phyloP scores from a whole-genome alignment of 768 basidiomycete genomes.

The Leccinum arenicola region DNA sequence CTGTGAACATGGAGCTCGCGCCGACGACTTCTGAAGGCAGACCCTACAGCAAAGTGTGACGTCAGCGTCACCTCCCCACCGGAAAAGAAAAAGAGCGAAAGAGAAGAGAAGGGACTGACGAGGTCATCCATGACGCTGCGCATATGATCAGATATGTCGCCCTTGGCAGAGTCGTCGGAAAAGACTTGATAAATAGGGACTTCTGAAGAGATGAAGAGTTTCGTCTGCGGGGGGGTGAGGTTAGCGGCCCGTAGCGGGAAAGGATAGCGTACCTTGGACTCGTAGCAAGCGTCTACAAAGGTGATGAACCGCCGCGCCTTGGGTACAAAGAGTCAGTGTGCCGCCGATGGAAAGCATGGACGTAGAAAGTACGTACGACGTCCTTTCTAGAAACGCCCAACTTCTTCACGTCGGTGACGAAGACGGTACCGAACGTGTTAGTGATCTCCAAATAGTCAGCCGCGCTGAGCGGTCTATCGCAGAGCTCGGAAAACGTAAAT shows the following conservation, averaged over 20 bases:
- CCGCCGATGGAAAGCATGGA: neutral
- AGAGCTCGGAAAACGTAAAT: conserved; percentile 84
- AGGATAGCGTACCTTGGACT: conserved; percentile 62
- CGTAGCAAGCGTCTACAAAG: conserved; percentile 96
- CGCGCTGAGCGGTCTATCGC: conserved; percentile 86
- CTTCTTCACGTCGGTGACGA: conserved; percentile 83
- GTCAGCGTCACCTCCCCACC: neutral
- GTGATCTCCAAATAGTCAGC: conserved; percentile 97
- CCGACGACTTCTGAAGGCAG: conserved; percentile 75
- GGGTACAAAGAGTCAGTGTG: neutral
- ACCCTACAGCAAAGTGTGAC: conserved; percentile 46
- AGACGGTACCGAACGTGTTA: conserved; percentile 83
- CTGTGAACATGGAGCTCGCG: conserved; percentile 85
- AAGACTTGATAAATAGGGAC: conserved; percentile 91
- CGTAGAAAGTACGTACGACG: conserved; percentile 44
- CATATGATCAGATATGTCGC: conserved; percentile 76
- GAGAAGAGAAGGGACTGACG: conserved; percentile 40
- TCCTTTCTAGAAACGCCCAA: conserved; percentile 88
- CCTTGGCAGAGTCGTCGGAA: conserved; percentile 57
- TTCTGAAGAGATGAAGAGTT: conserved; percentile 88
- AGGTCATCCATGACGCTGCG: conserved; percentile 93
- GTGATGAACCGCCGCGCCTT: conserved; percentile 95
- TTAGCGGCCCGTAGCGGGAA: neutral
- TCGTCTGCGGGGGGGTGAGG: conserved; percentile 52
- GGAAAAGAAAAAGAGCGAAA: no score